Evolutionary conservation across 2,329 filamentous ascomycete species (phyloP), one percentile per base, ranked within the genome.

Genomic region (Aurifilum marmelostoma): DNA sequence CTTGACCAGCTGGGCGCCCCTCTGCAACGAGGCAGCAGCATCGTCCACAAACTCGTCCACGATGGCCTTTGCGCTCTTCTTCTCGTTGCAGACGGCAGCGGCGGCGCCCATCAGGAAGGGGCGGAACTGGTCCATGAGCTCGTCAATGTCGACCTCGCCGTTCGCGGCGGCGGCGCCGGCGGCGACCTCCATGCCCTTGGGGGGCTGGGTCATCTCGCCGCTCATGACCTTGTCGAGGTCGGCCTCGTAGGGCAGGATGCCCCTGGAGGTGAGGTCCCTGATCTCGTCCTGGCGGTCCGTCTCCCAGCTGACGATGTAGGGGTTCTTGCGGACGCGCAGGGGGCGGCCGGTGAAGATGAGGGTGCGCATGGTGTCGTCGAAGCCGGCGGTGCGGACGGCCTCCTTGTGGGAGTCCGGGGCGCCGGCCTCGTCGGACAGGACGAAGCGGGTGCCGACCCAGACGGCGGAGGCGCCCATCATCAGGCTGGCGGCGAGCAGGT

Each of bases 341-440:
- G 96, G 96, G 69, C 96, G 92, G 67, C 96, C 96, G 68, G 96
- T 99, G 88, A 98, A 99, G 84, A 99, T 99, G 80, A 98, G 93
- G 63, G 96, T 99, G 79, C 93, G 92, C 79, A 98, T 84, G 77
- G 97, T 99, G 83, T 99, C 96, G 82, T 98, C 94, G 80, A 96
- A 97, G 75, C 92, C 89, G 65, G 96, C 89, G 58, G 95, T 97
- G 77, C 89, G 89, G 75, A 99, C 96, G 71, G 95, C 93, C 78
- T 99, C 95, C 84, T 98, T 96, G 87, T 99, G 95, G 61, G 92
- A 88, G 81, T 93, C 91, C 74, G 96, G 93, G 14, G 96, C 96
- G 77, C 96, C 95, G 68, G 96, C 96, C 85, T 99, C 96, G 74
- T 97, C 92, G 67, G 90, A 90, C 71, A 99, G 88, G 74, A 99